A percentile compares a stretch with the other conserved stretches of the same genome.
phyloP scores from a whole-genome alignment of 768 basidiomycete species.

The Lactarius hatsudake region DNA sequence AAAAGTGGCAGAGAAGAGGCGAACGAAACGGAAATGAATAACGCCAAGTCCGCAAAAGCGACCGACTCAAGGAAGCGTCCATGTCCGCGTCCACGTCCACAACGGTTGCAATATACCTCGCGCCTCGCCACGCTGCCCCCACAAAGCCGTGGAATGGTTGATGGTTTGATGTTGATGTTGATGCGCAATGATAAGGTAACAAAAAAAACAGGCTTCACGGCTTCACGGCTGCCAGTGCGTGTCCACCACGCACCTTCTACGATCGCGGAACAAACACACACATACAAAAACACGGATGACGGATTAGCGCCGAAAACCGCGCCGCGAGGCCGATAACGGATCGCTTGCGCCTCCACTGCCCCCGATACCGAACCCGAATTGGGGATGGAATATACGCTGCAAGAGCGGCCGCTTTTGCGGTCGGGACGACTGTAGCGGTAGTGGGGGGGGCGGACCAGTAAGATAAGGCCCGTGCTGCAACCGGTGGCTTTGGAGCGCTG shows the following conservation, averaged over 20 bases:
- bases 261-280: neutral
- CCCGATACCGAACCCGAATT: constrained; percentile 1
- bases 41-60: constrained; percentile 12
- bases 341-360: neutral
- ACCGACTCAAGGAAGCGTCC: constrained; percentile 3
- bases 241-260: constrained; percentile 5
- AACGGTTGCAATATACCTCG: neutral
- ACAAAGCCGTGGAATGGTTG: neutral
- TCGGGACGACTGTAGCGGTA: constrained; percentile 5
- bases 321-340: constrained; percentile 6
- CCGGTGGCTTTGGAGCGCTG: constrained; percentile 18
- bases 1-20: neutral
- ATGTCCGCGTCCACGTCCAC: constrained; percentile 5
- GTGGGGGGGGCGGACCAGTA: neutral
- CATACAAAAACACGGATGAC: neutral
- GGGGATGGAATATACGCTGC: constrained; percentile 27
- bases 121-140: neutral
- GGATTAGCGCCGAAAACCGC: constrained; percentile 12
- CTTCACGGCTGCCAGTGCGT: too few relatives aligned
- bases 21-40: constrained; percentile 20
- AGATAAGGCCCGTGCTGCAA: constrained; percentile 1
- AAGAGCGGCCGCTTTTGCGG: constrained; percentile 25
- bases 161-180: neutral
- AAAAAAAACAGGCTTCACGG: neutral
- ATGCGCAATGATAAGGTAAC: constrained; percentile 12